Base-by-base conservation (phyloP, 176 grass and related monocot genomes). In the Bolboschoenus planiculmis region DNA sequence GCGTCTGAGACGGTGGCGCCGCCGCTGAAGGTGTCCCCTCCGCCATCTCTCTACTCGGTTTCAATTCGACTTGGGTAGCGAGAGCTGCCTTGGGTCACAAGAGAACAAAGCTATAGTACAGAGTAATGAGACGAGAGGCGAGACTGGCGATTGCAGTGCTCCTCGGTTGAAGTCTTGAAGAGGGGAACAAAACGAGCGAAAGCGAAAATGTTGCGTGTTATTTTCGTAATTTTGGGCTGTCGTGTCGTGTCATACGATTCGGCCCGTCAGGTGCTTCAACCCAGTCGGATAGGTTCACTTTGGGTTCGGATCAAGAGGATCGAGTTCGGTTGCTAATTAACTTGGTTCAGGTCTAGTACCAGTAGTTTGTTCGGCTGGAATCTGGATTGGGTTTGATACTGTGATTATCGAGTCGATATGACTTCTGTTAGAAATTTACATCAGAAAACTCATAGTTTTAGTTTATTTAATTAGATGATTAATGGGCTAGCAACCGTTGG, bases 41-140 rank as follows among this genome's bases (percentile, higher is more conserved):
- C 10, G 87, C 86, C 90, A 92, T 94, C 64, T 70, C 64, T 81
- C n/a, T n/a, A n/a, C n/a, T n/a, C n/a, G n/a, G n/a, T n/a, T n/a
- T n/a, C n/a, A n/a, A n/a, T n/a, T n/a, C n/a, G n/a, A n/a, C n/a
- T n/a, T n/a, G n/a, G n/a, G n/a, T n/a, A n/a, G n/a, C n/a, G n/a
- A 34, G 77, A 35, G 31, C 29, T 79, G 47, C 1, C 79, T 81
- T 81, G 79, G 3, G 55, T 46, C 79, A 56, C 79, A 63, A 81
- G 79, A 81, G 79, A 81, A 10, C 4, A 1, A 27, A n/a, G 20
- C 23, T 1, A 13, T 48, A 48, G 5, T 53, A 18, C 10, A 15
- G 50, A 11, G 50, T 53, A 18, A 18, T 16, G 50, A 53, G 18
- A 21, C 24, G 10, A 74, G 10, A 74, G 4, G 23, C 6, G 40